Base-by-base conservation (phyloP, 176 grass and related monocot genomes). In the Oryza glumipatula region DNA sequence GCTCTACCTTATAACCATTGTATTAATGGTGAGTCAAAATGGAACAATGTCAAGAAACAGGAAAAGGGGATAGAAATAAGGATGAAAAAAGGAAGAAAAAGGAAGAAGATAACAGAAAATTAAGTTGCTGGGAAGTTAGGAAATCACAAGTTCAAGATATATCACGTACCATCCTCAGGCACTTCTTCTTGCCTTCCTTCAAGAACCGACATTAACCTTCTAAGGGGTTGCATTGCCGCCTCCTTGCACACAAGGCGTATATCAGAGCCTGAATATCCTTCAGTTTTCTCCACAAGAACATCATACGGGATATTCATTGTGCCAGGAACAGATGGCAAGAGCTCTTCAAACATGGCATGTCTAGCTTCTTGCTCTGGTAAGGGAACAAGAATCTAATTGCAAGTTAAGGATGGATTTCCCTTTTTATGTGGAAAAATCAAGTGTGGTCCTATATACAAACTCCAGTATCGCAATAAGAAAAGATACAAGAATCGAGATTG, bases 201-300 rank as follows among this genome's bases (percentile, higher is more conserved):
- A 5, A 98, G 95, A 82, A 87, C 82, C 10, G 75, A 1, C 90
- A 98, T 95, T 88, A 95, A 43, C 46, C 91, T 91, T 80, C 95
- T 92, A 82, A 98, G 87, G 21, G 93, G 93, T 70, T 98, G 91
- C 95, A 98, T 98, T 74, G 95, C 95, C 30, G 95, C 87, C 80
- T 98, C 93, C 90, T 98, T 95, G 89, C 95, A 98, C 46, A 93
- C 91, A 35, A 98, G 85, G 64, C 85, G 93, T 49, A 98, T 95
- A 89, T 98, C 95, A 80, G 95, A 98, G 26, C 93, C 95, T 4
- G 93, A 98, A 89, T 93, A 98, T 77, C 93, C 93, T 95, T 93
- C 93, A 66, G 89, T 90, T 89, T 73, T 93, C 46, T 90, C 93
- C 65, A 95, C 87, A 63, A 95, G 91, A 90, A 90, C 30, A 73